Base-by-base conservation (phyloP, 2,329 filamentous ascomycete species). In the Alternaria triticimaculans region DNA sequence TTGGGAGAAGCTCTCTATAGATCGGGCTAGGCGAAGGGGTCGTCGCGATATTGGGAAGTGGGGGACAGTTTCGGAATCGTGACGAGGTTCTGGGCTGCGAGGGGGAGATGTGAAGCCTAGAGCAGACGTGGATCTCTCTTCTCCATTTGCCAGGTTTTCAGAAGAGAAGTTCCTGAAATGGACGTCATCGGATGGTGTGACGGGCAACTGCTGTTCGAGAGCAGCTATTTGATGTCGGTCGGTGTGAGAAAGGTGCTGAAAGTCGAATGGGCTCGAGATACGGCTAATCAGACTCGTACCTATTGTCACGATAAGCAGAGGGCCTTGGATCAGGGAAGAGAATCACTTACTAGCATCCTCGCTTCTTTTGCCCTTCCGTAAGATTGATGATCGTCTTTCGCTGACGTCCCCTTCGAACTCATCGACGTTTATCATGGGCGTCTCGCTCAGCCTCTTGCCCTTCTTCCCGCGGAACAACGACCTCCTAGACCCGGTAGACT, bases 191-290 rank as follows among this genome's bases (percentile, higher is more conserved):
- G 84, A 14, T 30, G 58, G 44, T 15, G 30, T 26, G n/a, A 59
- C 85, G 82, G 57, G 84, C 82, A 12, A 84, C 80, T 53, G 49
- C 33, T 82, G 83, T 43, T 87, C 83, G 20, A 89, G 77, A 5
- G 80, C 80, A 30, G 85, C 82, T 60, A 88, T 83, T 60, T 89
- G 85, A 23, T 84, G 77, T 23, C 85, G 84, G 60, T 84, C 84
- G 26, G 87, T 87, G 72, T 90, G 87, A 37, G 87, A 87, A 56
- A 90, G 77, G 71, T 90, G 88, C 65, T 89, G 87, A 72, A 90
- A 90, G 69, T 88, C 86, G 76, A 88, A 90, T 2, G 88, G 88
- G 60, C 84, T 84, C 0, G 88, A 90, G 56, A 90, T 90, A 61
- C 73, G 75, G 53, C 72, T 67, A 56, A 76, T 79, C 18, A 78